Evolutionary conservation across 1,139 yeast genomes (phyloP), one percentile per base, ranked within the genome.

Genomic region (Yamadazyma diospyri): DNA sequence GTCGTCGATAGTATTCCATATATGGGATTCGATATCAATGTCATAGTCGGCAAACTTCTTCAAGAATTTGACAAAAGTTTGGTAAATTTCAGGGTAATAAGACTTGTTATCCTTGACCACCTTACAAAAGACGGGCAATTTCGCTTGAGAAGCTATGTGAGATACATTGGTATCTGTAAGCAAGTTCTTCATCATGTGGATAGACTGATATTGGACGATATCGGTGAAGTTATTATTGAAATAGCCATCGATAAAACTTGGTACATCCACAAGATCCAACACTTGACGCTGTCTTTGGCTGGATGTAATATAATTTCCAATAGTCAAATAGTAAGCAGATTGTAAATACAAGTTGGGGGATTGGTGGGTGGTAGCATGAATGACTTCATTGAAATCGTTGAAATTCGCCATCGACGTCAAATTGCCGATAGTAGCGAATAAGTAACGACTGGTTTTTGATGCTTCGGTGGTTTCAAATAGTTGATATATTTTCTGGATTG

Each of bases 351-450:
- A 46, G 40, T 61, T 61, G 0, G 25, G 20, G 3, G 41, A 20
- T 2, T 36, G 18, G 6, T 23, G 11, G 1, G 25, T 16, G 5
- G 38, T n/a, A 3, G 47, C 46, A 32, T 20, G 14, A 17, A 38
- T 14, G 1, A 45, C 45, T 19, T 32, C 35, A 6, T 23, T 13
- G 5, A 38, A 18, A 14, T 42, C 45, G 15, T 37, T 37, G 25
- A 42, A 45, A 30, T 45, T 45, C 8, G 49, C 42, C 59, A 52
- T 59, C 5, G 65, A 60, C 9, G 67, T 49, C 19, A 67, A 45
- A 36, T 61, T 56, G 4, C 72, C 71, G 20, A 63, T 51, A 1
- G 61, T 44, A 4, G 68, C 58, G 39, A 68, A 66, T 24, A 67
- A 44, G 30, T 53, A 57, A 28, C 70, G 43, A 31, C 52, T 22